Evolutionary conservation across 192 early-diverging fungal genomes (phyloP), one percentile per base, ranked within the genome.

Genomic region (Diversispora epigaea): DNA sequence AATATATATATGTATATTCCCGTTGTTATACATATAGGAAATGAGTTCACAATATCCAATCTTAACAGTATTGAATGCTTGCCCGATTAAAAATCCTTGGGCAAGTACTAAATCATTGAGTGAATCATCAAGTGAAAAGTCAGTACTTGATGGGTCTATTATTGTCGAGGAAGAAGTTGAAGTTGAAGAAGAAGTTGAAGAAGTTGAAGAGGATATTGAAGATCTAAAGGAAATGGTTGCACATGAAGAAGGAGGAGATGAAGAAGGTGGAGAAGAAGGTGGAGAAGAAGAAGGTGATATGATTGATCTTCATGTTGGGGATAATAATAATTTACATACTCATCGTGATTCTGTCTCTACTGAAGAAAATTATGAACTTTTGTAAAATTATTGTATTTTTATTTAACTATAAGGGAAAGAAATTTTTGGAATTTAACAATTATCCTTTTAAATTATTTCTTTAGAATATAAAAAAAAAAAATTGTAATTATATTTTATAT

Each of bases 11-110:
- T 49, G 9, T 52, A 14, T 41, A 43, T 49, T 71, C n/a, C 56
- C 10, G 41, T 21, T 71, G 0, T 11, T 49, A 22, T 67, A 12
- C n/a, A n/a, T 46, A 32, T 71, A 71, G 70, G 54, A 57, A 2
- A 58, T 71, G 49, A 32, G 58, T 58, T 44, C 54, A 44, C 70
- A 58, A 19, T 71, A 44, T 21, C 55, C 70, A 12, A 50, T 71
- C 12, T 71, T 71, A 25, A 71, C 70, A 2, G 45, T 71, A 32
- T 44, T 56, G 15, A 22, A 71, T 9, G n/a, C 52, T 7, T 41
- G 21, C 22, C 69, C 41, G 15, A 54, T 57, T 57, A 1, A 21
- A 14, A 17, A 32, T 11, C 3, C 49, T 14, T 69, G 44, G 47
- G 8, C 68, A 54, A 52, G 47, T 15, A 52, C 43, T 32, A 47